Percentiles rank a stretch among this genome's conserved stretches.
These are phyloP conservation scores for Solanum dulcamara DNA, from an alignment of 257 asterid genomes.

Conservation along the genomic window DNA sequence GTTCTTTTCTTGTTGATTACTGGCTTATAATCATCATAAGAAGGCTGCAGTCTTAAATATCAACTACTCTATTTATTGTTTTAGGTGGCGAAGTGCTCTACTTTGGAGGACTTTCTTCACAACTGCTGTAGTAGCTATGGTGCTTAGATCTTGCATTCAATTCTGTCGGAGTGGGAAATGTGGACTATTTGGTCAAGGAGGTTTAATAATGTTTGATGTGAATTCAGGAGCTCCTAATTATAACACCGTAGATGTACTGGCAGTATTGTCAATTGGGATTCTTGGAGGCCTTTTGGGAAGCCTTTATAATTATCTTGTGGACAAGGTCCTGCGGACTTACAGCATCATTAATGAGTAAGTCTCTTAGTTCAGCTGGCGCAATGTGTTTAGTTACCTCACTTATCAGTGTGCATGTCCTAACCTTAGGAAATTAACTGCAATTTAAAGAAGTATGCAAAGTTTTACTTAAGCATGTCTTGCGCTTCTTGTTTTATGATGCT, in stretches of 20 bases:
- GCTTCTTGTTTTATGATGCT: background rate
- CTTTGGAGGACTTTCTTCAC: constrained; percentile 98
- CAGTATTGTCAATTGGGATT: constrained; percentile 64
- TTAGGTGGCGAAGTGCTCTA: constrained; percentile 99
- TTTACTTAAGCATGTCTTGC: background rate
- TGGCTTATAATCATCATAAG: background rate
- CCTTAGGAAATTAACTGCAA: background rate
- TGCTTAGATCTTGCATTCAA: constrained; percentile 51
- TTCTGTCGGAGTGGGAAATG: constrained; percentile 67
- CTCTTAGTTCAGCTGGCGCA: background rate
- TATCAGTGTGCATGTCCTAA: background rate
- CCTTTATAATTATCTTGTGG: constrained; percentile 80
- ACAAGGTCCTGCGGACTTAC: constrained; percentile 73
- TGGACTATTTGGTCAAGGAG: constrained; percentile 95
- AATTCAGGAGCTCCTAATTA: constrained; percentile 50
- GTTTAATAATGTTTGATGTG: constrained; percentile 81
- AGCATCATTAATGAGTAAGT: constrained; percentile 82
- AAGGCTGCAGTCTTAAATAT: background rate
- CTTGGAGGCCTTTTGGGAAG: constrained; percentile 87
- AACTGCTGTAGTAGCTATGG: constrained; percentile 89
- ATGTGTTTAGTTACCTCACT: background rate
- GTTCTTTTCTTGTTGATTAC: background rate
- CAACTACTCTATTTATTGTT: constrained; percentile 6
- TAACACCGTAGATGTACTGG: constrained; percentile 54
- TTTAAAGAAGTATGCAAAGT: background rate